Evolutionary conservation across 768 basidiomycete genomes (phyloP), one percentile per base, ranked within the genome.

Genomic region (Tylopilus intermedius): DNA sequence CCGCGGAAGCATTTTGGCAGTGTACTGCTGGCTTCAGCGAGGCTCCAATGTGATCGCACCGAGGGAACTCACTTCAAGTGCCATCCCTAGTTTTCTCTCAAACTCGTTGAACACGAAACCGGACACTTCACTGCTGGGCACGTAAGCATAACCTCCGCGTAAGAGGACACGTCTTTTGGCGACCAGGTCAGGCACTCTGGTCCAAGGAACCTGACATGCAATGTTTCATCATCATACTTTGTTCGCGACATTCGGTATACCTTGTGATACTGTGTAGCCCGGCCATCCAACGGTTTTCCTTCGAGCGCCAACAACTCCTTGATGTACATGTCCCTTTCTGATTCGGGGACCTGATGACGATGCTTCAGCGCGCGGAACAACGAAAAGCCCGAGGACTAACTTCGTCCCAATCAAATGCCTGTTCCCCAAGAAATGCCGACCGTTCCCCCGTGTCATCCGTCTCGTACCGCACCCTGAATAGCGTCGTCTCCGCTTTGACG

Each of bases 51-150:
- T 33, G 24, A 40, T 39, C 21, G 14, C 30, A 38, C n/a, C 9
- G 44, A 22, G 29, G 32, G n/a, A 30, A 22, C 75, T 51, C 60
- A 93, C 92, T 73, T 93, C 84, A 38, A 99, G 76, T 15, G 84
- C 86, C 54, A 76, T 80, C 64, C 82, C 82, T 21, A 99, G 70
- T 43, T 80, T 78, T 2, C 74, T 71, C 57, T 88, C 80, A 65
- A 95, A 98, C 60, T 90, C 94, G 58, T 93, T 84, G 54, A 88
- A 84, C 14, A 98, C 80, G 50, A 98, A 83, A 63, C 88, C 91
- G 14, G 90, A 86, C 62, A 88, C 82, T 57, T 92, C 84, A 47
- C 73, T 74, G 45, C 71, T 76, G 14, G 89, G 86, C 14, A 98
- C 93, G 62, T 90, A 97, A n/a, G 94, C 94, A 76, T 83, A 84